These are phyloP conservation scores for Talaromyces borbonicus DNA, from an alignment of 495 filamentous ascomycete genomes.

Conservation along the genomic window DNA sequence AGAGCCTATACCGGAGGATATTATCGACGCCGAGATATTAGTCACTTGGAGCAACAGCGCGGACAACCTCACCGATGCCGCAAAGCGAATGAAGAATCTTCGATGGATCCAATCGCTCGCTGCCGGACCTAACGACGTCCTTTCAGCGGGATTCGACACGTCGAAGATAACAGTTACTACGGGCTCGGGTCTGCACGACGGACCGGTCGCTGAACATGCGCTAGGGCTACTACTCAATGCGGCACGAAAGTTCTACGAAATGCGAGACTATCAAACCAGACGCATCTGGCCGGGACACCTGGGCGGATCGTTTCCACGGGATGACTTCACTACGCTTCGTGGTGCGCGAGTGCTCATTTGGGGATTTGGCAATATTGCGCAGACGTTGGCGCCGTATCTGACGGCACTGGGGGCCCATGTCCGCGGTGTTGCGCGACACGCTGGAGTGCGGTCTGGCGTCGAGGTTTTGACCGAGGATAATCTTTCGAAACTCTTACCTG, in stretches of 20 bases:
- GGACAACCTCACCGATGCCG: slow-evolving; percentile 43
- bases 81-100: slow-evolving; percentile 36
- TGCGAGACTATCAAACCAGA: slow-evolving; percentile 46
- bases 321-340: slow-evolving; percentile 47
- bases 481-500: slow-evolving; percentile 13
- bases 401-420: slow-evolving; percentile 19
- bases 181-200: slow-evolving; percentile 51
- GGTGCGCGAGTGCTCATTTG: slow-evolving; percentile 30
- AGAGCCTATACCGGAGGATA: slow-evolving; percentile 37
- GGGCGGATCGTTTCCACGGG: slow-evolving; percentile 40
- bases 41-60: slow-evolving; percentile 48
- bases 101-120: slow-evolving; percentile 53
- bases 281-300: slow-evolving; percentile 46
- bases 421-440: slow-evolving; percentile 16
- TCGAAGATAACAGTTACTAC: slow-evolving; percentile 35
- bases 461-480: slow-evolving; percentile 37
- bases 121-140: slow-evolving; percentile 52
- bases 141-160: slow-evolving; percentile 44
- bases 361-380: slow-evolving; percentile 28
- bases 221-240: slow-evolving; percentile 42
- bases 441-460: slow-evolving; percentile 20
- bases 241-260: slow-evolving; percentile 44
- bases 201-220: slow-evolving; percentile 49
- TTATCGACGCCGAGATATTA: slow-evolving; percentile 43
- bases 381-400: slow-evolving; percentile 20